A percentile compares a stretch with the other conserved stretches of the same genome.
Evolutionary conservation across 75 land plant species (phyloP).

Genomic region (Sequoiadendron giganteum): DNA sequence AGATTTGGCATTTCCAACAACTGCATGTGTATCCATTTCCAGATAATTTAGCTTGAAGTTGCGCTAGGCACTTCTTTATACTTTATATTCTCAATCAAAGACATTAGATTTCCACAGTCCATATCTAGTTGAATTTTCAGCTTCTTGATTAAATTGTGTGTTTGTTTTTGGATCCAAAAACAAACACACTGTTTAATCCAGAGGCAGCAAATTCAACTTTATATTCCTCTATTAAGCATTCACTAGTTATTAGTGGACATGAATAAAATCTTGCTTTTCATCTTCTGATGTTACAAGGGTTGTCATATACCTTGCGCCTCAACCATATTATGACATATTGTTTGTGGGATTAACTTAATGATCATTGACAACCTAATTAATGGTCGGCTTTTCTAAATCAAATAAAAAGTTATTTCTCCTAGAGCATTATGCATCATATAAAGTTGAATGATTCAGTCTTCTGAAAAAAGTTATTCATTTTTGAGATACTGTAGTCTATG

Average conservation of each 20-base stretch:
- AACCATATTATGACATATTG: not conserved
- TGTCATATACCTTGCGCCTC: not conserved
- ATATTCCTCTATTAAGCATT: not conserved
- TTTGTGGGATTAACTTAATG: not conserved
- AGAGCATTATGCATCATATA: not conserved
- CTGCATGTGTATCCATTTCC: too few species aligned
- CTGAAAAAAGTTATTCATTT: not conserved
- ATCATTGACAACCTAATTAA: not conserved
- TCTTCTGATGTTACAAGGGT: not conserved
- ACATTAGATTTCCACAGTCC: too few species aligned
- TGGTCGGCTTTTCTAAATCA: not conserved
- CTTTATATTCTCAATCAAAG: not conserved
- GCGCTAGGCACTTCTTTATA: not conserved
- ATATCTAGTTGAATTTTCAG: too few species aligned
- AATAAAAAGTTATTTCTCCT: not conserved
- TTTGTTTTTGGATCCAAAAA: too few species aligned
- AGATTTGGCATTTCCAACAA: too few species aligned
- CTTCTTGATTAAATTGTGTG: too few species aligned
- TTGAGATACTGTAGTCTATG: not conserved
- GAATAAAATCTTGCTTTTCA: not conserved
- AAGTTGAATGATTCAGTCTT: not conserved
- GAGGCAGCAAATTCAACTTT: too few species aligned
- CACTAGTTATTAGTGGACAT: not conserved
- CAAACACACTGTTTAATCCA: too few species aligned
- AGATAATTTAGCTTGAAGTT: not conserved